A percentile compares a stretch with the other conserved stretches of the same genome.
These are phyloP conservation scores for Cryptococcus deneoformans DNA, from an alignment of 1,284 basidiomycete species.

Conservation along the genomic window DNA sequence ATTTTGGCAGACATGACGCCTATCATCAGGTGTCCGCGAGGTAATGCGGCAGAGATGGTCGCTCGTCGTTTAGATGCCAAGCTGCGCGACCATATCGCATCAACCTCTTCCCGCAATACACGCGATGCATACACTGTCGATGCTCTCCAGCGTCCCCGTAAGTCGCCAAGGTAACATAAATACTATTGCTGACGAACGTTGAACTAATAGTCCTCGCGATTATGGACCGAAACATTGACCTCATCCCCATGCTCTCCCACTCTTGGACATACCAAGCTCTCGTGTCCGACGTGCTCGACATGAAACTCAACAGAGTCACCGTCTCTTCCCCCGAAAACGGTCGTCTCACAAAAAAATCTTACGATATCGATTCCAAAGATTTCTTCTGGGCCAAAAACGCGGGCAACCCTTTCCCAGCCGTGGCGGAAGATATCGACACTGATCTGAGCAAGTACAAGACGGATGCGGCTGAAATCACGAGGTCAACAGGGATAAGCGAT, in stretches of 20 bases:
- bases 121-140: conserved; percentile 65
- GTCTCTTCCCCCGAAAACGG: conserved; percentile 61
- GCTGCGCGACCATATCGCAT: conserved; percentile 83
- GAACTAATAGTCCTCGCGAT: conserved; percentile 73
- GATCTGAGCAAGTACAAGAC: conserved; percentile 83
- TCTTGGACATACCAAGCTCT: conserved; percentile 99
- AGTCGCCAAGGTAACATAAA: conserved; percentile 33
- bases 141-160: conserved; percentile 69
- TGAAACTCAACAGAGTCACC: conserved; percentile 94
- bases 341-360: conserved; percentile 74
- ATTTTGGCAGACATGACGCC: conserved; percentile 72
- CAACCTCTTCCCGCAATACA: conserved; percentile 59
- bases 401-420: conserved; percentile 94
- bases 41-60: conserved; percentile 98
- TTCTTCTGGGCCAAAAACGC: conserved; percentile 99
- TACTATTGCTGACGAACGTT: not conserved
- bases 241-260: conserved; percentile 92
- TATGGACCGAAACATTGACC: conserved; percentile 91
- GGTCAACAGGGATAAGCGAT: conserved; percentile 93
- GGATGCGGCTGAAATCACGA: conserved; percentile 95
- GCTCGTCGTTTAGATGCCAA: conserved; percentile 92
- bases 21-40: conserved; percentile 89
- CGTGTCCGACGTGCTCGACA: conserved; percentile 94
- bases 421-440: conserved; percentile 94
- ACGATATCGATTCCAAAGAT: conserved; percentile 97